A percentile compares a stretch with the other conserved stretches of the same genome.
Evolutionary conservation across 768 basidiomycete species (phyloP).

Genomic region (Suillus ampliporus): DNA sequence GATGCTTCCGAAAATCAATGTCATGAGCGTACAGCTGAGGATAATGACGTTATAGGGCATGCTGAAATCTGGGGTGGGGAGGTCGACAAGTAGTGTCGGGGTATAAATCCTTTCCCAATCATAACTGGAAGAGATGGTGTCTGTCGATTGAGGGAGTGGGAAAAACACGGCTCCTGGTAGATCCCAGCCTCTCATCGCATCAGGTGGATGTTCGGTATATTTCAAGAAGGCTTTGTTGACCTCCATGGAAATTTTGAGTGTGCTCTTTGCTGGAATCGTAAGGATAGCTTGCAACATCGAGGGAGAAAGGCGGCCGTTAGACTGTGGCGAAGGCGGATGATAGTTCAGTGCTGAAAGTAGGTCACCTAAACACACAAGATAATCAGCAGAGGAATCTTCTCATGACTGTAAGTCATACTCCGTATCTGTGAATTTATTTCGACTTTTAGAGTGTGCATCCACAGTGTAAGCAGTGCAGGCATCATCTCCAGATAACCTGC

Average conservation of each 20-base stretch:
- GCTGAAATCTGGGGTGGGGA: conserved; percentile 98
- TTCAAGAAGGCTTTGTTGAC: conserved; percentile 85
- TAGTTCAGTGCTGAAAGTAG: conserved; percentile 72
- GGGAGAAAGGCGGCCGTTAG: conserved; percentile 39
- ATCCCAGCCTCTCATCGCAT: conserved; percentile 95
- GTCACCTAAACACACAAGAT: conserved; percentile 49
- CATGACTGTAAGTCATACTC: not conserved
- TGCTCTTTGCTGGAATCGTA: conserved; percentile 69
- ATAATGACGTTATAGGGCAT: conserved; percentile 99
- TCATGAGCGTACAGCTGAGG: conserved; percentile 89
- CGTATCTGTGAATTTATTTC: conserved; percentile 39
- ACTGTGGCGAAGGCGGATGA: conserved; percentile 38
- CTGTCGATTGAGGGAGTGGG: conserved; percentile 28
- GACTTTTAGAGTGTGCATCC: conserved; percentile 76
- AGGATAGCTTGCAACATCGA: conserved; percentile 78
- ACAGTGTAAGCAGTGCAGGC: conserved; percentile 92
- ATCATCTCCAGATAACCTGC: conserved; percentile 84
- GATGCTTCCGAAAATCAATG: conserved; percentile 90
- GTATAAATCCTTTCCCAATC: conserved; percentile 68
- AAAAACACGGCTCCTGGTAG: conserved; percentile 84
- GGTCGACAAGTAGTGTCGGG: conserved; percentile 79
- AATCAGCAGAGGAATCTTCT: not conserved
- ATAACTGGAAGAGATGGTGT: conserved; percentile 3
- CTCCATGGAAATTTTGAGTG: conserved; percentile 69
- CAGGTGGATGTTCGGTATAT: conserved; percentile 96